Evolutionary conservation across 148 eudicot genomes (phyloP).

Genomic region (Chenopodium berlandieri): DNA sequence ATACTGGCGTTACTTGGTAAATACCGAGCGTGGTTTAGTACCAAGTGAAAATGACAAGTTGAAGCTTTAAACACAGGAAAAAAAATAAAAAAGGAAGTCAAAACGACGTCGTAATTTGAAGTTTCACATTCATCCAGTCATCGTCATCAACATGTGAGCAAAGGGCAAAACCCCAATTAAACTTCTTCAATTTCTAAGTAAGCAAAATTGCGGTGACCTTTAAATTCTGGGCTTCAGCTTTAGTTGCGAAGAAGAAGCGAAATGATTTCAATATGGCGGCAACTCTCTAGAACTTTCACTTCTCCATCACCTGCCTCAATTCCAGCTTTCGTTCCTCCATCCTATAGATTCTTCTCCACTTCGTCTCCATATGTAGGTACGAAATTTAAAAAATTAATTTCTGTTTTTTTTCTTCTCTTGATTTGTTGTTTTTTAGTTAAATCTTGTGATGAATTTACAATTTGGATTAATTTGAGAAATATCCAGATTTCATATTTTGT

Average conservation of each 20-base stretch:
- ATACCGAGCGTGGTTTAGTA: too few relatives aligned
- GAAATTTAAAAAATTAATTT: not conserved
- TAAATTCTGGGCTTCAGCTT: not conserved
- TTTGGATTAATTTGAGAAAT: not conserved
- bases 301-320: constrained; percentile 6
- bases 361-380: constrained; percentile 38
- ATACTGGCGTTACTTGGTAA: too few relatives aligned
- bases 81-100: too few relatives aligned
- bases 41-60: too few relatives aligned
- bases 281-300: constrained; percentile 20
- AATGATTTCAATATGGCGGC: constrained; percentile 30
- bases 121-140: not conserved
- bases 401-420: not conserved
- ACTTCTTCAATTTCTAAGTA: not conserved
- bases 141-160: not conserved
- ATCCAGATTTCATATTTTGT: not conserved
- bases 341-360: constrained; percentile 35
- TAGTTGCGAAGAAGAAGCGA: not conserved
- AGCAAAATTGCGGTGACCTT: not conserved
- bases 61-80: too few relatives aligned
- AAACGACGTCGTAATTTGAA: not conserved
- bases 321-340: not conserved
- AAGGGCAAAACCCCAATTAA: not conserved
- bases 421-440: not conserved
- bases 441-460: not conserved